phyloP scores from a whole-genome alignment of 176 grass and related monocot species.

The Cocos nucifera region DNA sequence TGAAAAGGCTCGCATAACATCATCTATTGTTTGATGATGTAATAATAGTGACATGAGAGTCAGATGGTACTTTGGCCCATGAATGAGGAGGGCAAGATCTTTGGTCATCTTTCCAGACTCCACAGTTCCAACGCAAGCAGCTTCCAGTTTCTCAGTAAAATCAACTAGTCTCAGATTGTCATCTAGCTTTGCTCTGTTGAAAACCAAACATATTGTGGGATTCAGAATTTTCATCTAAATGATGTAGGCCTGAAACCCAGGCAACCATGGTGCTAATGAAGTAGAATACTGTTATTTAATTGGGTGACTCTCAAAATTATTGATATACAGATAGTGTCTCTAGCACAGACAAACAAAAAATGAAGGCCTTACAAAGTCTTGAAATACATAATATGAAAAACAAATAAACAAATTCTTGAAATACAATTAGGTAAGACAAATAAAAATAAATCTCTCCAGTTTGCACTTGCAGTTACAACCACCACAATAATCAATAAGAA shows the following conservation, averaged over 20 bases:
- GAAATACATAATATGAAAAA: no score
- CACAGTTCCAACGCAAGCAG: slow-evolving; percentile 54
- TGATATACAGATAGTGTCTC: no score
- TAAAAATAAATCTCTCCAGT: neutral
- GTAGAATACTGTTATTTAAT: no score
- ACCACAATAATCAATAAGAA: neutral
- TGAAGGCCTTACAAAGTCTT: no score
- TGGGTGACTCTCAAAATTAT: no score
- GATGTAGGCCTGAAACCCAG: no score
- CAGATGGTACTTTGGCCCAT: slow-evolving; percentile 41
- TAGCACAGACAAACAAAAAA: no score
- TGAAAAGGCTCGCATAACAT: neutral
- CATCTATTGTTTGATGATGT: neutral
- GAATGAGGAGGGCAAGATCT: slow-evolving; percentile 62
- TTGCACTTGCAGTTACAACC: neutral
- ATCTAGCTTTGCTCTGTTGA: slow-evolving; percentile 56
- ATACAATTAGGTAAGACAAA: neutral
- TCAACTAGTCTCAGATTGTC: slow-evolving; percentile 33
- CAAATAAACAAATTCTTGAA: no score
- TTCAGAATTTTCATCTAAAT: neutral
- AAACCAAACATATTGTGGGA: neutral
- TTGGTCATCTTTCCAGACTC: slow-evolving; percentile 89
- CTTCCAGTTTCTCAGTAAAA: slow-evolving; percentile 51
- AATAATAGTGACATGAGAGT: neutral
- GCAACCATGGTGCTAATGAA: no score